These are phyloP conservation scores for Neurospora tetraspora DNA, from an alignment of 495 filamentous ascomycete genomes.

Conservation along the genomic window DNA sequence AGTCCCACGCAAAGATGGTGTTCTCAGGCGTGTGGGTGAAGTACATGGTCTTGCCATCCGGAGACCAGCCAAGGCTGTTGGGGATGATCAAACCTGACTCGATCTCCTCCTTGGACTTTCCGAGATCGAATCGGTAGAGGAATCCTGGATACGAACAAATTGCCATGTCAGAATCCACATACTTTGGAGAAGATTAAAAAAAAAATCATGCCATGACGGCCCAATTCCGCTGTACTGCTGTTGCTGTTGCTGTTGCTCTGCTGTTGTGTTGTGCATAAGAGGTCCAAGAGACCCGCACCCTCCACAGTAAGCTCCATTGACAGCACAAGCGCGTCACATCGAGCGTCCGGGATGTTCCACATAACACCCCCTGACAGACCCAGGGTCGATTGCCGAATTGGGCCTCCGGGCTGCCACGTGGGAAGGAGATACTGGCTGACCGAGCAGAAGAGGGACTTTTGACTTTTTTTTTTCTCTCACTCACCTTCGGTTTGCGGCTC, in stretches of 20 bases:
- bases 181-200: not conserved
- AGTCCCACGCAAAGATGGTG: constrained; percentile 68
- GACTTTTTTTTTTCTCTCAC: constrained; percentile 12
- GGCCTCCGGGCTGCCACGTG: constrained; percentile 13
- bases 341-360: not conserved
- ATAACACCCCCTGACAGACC: not conserved
- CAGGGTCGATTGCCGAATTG: not conserved
- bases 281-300: not conserved
- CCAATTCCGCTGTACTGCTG: not conserved
- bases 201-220: not conserved
- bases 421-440: constrained; percentile 3
- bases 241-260: not conserved
- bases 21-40: constrained; percentile 69
- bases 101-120: constrained; percentile 6
- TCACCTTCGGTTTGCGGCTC: constrained; percentile 44
- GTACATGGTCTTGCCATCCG: constrained; percentile 67
- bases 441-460: constrained; percentile 1
- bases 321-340: not conserved
- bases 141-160: constrained; percentile 19
- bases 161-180: not conserved
- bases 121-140: constrained; percentile 28
- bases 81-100: constrained; percentile 55
- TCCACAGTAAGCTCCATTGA: not conserved
- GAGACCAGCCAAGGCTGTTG: constrained; percentile 70
- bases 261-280: not conserved